phyloP scores from a whole-genome alignment of 345 rosid species.

The Eucalyptus erythrocorys region DNA sequence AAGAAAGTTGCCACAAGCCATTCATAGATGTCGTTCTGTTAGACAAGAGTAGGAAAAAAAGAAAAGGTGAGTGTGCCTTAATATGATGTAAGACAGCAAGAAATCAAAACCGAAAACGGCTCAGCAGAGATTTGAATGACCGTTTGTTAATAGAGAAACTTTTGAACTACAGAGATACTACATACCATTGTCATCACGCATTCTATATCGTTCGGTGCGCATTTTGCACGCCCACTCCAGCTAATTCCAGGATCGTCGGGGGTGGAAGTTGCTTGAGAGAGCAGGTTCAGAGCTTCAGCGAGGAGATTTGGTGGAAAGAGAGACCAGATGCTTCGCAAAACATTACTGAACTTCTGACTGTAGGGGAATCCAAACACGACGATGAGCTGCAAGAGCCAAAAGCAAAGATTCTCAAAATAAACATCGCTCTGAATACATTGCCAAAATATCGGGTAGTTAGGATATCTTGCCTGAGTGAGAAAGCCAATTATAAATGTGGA shows the following conservation, averaged over 20 bases:
- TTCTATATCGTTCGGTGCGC: constrained; percentile 36
- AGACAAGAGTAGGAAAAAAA: constrained; percentile 1
- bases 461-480: constrained; percentile 60
- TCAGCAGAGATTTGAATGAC: background rate
- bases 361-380: constrained; percentile 62
- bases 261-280: constrained; percentile 56
- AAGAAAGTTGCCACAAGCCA: constrained; percentile 68
- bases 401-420: background rate
- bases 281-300: constrained; percentile 43
- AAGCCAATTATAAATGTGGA: constrained; percentile 74
- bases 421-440: background rate
- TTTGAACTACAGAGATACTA: background rate
- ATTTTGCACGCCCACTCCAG: constrained; percentile 60
- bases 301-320: constrained; percentile 88
- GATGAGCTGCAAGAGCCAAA: constrained; percentile 35
- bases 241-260: constrained; percentile 75
- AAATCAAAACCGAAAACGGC: background rate
- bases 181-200: constrained; percentile 77
- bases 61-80: background rate
- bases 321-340: constrained; percentile 54
- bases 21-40: constrained; percentile 67
- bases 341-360: background rate
- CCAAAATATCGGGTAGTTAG: background rate
- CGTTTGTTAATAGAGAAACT: background rate
- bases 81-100: background rate